Base-by-base conservation (phyloP, 768 basidiomycete genomes). In the Inosperma sp. region DNA sequence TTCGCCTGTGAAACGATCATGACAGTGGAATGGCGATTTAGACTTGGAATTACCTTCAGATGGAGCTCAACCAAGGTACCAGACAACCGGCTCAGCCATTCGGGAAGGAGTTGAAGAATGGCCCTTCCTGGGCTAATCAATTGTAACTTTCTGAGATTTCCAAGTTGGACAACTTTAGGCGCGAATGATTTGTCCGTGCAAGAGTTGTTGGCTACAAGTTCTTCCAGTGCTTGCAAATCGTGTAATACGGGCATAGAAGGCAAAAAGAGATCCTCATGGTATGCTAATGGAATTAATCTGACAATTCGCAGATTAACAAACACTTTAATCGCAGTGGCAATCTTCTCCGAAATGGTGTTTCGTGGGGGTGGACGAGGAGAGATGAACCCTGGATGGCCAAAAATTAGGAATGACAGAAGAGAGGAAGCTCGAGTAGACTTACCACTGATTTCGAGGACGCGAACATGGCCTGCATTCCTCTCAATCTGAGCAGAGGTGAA, bases 361-460 rank as follows among this genome's bases (percentile, higher is more conserved):
- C 60, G 56, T 3, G 66, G 65, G 16, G 68, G 61, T 10, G 68
- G 62, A 6, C 69, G 62, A 30, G 62, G 39, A 23, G 65, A 59
- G 4, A 66, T 56, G 37, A 55, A 63, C 17, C 60, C 65, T 65
- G 47, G 12, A n/a, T 12, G 29, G 34, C 14, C 25, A 19, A 16
- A 37, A 7, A 27, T 21, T 31, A 25, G 27, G 42, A 16, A 29
- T 46, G 54, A 21, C 42, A 30, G n/a, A 51, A 30, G 53, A 41
- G 55, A 47, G 34, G 41, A 52, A 42, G 37, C 44, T 23, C 7
- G 51, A 33, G 19, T 29, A 49, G 25, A 56, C 63, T 23, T 64
- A 80, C 80, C 79, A 42, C 64, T 64, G 31, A 82, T 67, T 62
- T 75, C 69, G 17, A 81, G 61, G 45, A 67, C 61, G 7, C 60